Conservation (phyloP, 129 eudicot genomes). For the Ambrosia artemisiifolia region DNA sequence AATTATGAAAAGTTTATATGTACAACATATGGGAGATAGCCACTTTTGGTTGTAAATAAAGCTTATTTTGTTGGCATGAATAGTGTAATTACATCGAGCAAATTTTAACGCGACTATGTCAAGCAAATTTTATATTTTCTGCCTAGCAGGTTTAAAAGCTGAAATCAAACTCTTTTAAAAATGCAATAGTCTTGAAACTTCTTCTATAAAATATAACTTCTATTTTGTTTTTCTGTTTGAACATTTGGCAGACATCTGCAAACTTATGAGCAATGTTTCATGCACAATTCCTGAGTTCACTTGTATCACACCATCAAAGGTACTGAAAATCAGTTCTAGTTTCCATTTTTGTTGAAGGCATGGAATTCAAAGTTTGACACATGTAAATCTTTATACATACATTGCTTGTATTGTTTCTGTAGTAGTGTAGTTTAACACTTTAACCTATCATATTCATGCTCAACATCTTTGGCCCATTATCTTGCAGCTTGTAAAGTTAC, state of each 20-base stretch:
- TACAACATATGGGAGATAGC: too few species aligned
- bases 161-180: neutral
- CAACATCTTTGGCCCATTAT: neutral
- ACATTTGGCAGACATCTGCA: slow-evolving; percentile 67
- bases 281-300: slow-evolving; percentile 96
- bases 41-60: too few species aligned
- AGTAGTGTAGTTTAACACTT: neutral
- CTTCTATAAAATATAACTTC: neutral
- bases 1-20: too few species aligned
- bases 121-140: neutral
- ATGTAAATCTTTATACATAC: neutral
- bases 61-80: too few species aligned
- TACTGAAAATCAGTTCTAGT: slow-evolving; percentile 15
- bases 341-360: slow-evolving; percentile 7
- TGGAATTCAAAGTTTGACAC: neutral
- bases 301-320: slow-evolving; percentile 90
- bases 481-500: slow-evolving; percentile 94
- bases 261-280: slow-evolving; percentile 65
- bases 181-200: neutral
- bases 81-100: too few species aligned
- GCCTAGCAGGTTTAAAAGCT: neutral
- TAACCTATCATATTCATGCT: neutral
- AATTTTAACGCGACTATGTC: neutral
- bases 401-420: slow-evolving; percentile 14
- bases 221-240: neutral